Evolutionary conservation across 2,329 filamentous ascomycete genomes (phyloP).

Genomic region (Aspergillus ochraceoroseus): DNA sequence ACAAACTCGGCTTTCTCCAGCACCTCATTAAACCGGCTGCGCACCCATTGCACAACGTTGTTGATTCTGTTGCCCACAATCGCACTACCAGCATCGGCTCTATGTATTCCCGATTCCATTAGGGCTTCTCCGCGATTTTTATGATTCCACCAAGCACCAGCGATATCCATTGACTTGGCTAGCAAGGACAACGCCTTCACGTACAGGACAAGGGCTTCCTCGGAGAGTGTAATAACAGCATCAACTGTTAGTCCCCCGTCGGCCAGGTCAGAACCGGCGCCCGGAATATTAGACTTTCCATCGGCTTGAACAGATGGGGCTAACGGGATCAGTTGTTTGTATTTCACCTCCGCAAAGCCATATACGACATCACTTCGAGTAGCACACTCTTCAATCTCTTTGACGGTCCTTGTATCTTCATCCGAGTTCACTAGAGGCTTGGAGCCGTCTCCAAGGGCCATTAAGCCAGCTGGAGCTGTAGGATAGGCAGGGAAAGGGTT

Average conservation of each 20-base stretch:
- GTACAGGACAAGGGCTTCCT: conserved; percentile 92
- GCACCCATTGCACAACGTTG: conserved; percentile 91
- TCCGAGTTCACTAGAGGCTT: conserved; percentile 60
- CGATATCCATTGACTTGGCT: conserved; percentile 92
- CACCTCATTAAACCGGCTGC: conserved; percentile 91
- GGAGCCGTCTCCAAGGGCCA: conserved; percentile 58
- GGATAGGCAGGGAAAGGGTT: conserved; percentile 83
- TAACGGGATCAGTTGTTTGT: conserved; percentile 88
- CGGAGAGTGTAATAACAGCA: conserved; percentile 78
- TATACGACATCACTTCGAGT: conserved; percentile 94
- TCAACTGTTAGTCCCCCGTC: conserved; percentile 78
- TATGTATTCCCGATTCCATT: conserved; percentile 41
- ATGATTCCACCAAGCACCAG: conserved; percentile 82
- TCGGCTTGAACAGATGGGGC: conserved; percentile 60
- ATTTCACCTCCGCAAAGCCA: conserved; percentile 97
- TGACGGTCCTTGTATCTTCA: conserved; percentile 73
- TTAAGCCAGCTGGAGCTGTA: conserved; percentile 63
- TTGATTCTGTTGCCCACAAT: conserved; percentile 70
- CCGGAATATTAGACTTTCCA: conserved; percentile 28
- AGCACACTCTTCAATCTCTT: conserved; percentile 84
- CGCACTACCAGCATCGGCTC: conserved; percentile 47
- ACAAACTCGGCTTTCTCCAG: conserved; percentile 94
- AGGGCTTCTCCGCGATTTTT: conserved; percentile 63
- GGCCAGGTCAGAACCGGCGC: conserved; percentile 50
- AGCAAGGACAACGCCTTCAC: conserved; percentile 88